Evolutionary conservation across 176 grass and related monocot species (phyloP).

Genomic region (Carex kokanica): DNA sequence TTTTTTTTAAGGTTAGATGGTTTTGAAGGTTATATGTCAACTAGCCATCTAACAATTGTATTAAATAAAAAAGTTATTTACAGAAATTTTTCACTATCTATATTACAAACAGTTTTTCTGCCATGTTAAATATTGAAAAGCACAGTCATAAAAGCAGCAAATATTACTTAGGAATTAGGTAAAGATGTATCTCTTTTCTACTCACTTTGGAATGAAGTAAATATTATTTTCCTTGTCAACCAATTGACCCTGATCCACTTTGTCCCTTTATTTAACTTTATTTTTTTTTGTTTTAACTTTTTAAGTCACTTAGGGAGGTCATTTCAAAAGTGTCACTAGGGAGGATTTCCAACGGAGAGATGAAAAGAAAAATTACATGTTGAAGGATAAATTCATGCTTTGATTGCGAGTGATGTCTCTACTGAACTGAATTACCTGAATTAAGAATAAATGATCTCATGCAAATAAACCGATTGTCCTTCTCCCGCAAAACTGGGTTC

Average conservation of each 20-base stretch:
- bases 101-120: too few relatives aligned
- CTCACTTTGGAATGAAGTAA: not conserved
- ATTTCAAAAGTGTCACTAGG: not conserved
- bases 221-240: not conserved
- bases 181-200: not conserved
- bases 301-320: not conserved
- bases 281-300: not conserved
- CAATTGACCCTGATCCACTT: not conserved
- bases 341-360: not conserved
- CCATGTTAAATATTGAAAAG: too few relatives aligned
- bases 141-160: too few relatives aligned
- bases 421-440: slow-evolving; percentile 36
- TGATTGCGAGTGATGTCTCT: not conserved
- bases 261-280: not conserved
- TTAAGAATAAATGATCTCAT: slow-evolving; percentile 73
- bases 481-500: slow-evolving; percentile 39
- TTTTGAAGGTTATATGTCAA: too few relatives aligned
- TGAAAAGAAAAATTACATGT: not conserved
- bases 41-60: too few relatives aligned
- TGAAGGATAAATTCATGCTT: not conserved
- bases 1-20: too few relatives aligned
- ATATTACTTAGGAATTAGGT: too few relatives aligned
- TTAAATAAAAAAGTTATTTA: too few relatives aligned
- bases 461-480: slow-evolving; percentile 73
- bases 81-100: too few relatives aligned